These are phyloP conservation scores for Claviceps sp. DNA, from an alignment of 2,329 filamentous ascomycete genomes.

Conservation along the genomic window DNA sequence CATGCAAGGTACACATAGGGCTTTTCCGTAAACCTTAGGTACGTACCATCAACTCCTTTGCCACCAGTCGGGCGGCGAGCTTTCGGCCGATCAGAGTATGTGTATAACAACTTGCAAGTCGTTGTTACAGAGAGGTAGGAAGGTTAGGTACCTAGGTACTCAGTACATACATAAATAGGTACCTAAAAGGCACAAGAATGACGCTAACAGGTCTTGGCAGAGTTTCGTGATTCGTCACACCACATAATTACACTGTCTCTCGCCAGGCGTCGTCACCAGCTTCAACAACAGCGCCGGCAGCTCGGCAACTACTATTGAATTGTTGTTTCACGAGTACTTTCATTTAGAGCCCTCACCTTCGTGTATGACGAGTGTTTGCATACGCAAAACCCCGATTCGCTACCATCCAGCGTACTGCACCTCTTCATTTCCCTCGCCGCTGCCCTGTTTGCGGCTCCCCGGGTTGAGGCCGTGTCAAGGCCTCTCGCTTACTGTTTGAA, in stretches of 20 bases:
- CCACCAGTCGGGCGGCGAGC: no score
- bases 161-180: no score
- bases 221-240: not conserved
- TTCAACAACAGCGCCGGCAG: not conserved
- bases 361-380: not conserved
- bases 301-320: not conserved
- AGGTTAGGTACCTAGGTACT: no score
- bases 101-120: no score
- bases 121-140: no score
- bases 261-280: not conserved
- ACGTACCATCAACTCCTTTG: no score
- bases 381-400: not conserved
- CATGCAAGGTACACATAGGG: no score
- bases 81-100: no score
- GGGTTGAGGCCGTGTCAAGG: no score
- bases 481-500: not conserved
- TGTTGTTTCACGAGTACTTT: not conserved
- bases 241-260: not conserved
- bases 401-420: not conserved
- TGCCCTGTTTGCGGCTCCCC: no score
- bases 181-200: no score
- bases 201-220: not conserved
- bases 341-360: not conserved
- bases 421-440: not conserved
- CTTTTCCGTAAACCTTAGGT: no score